Evolutionary conservation across 2,329 filamentous ascomycete genomes (phyloP), one percentile per base, ranked within the genome.

Genomic region (Stachybotrys echinatus): DNA sequence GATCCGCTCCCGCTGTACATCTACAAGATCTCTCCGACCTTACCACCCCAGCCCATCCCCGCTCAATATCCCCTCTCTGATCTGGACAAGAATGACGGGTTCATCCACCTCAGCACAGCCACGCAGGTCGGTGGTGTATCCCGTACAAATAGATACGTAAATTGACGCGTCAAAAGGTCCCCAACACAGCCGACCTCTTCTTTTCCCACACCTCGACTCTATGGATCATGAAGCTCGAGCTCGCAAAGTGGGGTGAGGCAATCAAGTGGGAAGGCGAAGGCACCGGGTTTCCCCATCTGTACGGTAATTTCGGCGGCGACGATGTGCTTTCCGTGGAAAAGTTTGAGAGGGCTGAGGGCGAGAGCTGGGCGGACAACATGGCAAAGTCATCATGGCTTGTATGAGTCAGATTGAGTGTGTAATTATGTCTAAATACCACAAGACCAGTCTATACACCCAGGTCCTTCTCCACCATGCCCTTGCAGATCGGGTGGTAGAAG

Each of bases 401-500:
- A 48, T 73, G 27, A 34, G n/a, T n/a, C 27, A 63, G 46, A 51
- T 27, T 43, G 12, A 39, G 10, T 48, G 42, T 18, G 18, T 37
- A 7, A 14, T 19, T 18, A 3, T 43, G 18, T 19, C 31, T 47
- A 12, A 37, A 39, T 37, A 42, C 12, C 17, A 12, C 42, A 21
- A n/a, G n/a, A 40, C 5, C 12, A 12, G 40, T 54, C 50, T 63
- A 64, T 38, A 69, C 53, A 34, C 76, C 78, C 34, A 95, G 69
- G 67, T 95, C 88, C 77, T 95, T 96, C 71, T 90, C 88, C 3
- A 95, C 84, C 83, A 95, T 88, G 7, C 76, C 81, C 53, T 83
- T 81, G 66, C 92, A 96, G 59, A 97, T 96, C 2, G 94, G 94
- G 65, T 97, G 92, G 65, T 97, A 99, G 64, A 97, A 97, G 54